A percentile compares a stretch with the other conserved stretches of the same genome.
phyloP scores from a whole-genome alignment of 441 rosid genomes.

The Erysimum cheiri region DNA sequence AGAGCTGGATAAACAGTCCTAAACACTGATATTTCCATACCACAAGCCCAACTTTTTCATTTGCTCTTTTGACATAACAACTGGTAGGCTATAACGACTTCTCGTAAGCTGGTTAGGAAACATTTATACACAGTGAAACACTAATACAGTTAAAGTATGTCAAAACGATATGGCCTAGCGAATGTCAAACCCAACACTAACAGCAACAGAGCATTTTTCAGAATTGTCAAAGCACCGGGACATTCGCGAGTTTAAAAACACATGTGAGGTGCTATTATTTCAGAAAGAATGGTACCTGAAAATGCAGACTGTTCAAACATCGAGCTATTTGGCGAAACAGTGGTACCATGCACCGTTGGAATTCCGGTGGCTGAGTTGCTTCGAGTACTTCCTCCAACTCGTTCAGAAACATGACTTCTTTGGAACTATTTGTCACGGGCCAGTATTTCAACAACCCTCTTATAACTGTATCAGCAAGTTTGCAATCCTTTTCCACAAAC shows the following conservation, averaged over 20 bases:
- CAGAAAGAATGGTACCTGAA: conserved; percentile 56
- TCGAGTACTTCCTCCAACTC: conserved; percentile 79
- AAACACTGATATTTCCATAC: neutral
- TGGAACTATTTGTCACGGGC: conserved; percentile 77
- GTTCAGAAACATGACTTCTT: conserved; percentile 73
- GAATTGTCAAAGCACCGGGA: conserved; percentile 6
- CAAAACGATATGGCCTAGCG: conserved; percentile 7
- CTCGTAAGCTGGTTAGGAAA: neutral
- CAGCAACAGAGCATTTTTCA: conserved; percentile 1
- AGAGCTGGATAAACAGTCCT: conserved; percentile 18
- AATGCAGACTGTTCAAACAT: conserved; percentile 76
- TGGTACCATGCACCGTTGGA: conserved; percentile 72
- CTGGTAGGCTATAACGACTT: neutral
- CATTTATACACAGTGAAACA: neutral
- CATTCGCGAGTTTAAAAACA: neutral
- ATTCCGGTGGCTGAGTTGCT: conserved; percentile 75
- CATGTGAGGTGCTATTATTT: conserved; percentile 4
- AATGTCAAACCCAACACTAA: conserved; percentile 11
- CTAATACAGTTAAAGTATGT: conserved; percentile 5
- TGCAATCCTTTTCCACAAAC: conserved; percentile 80
- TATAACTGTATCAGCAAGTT: conserved; percentile 70
- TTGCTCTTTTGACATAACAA: conserved; percentile 7
- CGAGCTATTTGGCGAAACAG: conserved; percentile 67
- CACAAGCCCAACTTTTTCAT: neutral
- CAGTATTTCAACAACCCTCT: conserved; percentile 72